Evolutionary conservation across 257 asterid genomes (phyloP), one percentile per base, ranked within the genome.

Genomic region (Fraxinus quadrangulata): DNA sequence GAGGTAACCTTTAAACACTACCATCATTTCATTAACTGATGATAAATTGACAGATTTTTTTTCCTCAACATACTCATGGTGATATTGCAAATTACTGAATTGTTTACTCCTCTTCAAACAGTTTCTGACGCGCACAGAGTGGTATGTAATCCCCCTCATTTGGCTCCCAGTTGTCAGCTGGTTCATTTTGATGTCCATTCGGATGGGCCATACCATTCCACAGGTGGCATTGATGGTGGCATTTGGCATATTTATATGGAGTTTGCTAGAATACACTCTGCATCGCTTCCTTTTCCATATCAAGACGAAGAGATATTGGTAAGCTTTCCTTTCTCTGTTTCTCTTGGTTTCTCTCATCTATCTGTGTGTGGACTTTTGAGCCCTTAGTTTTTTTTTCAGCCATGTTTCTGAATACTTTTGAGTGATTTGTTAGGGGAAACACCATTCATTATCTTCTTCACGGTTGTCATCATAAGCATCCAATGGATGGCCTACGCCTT

Each of bases 381-480:
- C 30, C 17, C 30, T 24, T 28, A 26, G 16, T 19, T 10, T 49
- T 56, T 56, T 71, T 33, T 6, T 67, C 63, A n/a, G 42, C 70
- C 81, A 39, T 72, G 6, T 19, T 40, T 23, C 72, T 40, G 17
- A 78, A 74, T 63, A 67, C 30, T 39, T 73, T 24, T 71, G 36
- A 30, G 42, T 63, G 39, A 78, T 42, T 71, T 90, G 81, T 63
- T 81, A 92, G 98, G 97, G 90, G 93, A 24, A 90, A 89, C 85
- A 92, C 98, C 2, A 10, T 88, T 73, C 97, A 94, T 81, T 94
- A 92, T 83, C 89, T 94, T 71, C 83, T 92, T 80, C 97, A 92
- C 42, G 98, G 98, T 34, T 92, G 97, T 80, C 97, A 94, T 84
- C 98, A 92, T 73, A 94, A 94, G 87, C 98, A 94, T 89, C 98